Evolutionary conservation across 73 alveolate genomes (phyloP), one percentile per base, ranked within the genome.

Genomic region (Paramecium biaurelia): DNA sequence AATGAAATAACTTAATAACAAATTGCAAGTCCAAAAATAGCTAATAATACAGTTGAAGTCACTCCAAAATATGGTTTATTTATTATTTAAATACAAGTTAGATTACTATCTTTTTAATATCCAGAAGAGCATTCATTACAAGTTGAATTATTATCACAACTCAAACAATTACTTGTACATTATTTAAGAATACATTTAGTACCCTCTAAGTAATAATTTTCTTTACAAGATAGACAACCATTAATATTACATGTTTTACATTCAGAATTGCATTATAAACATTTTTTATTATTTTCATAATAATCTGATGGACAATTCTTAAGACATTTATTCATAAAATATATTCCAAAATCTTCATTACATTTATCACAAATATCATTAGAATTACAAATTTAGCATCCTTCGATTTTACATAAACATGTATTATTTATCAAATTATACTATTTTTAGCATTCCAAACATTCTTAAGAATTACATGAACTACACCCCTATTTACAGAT

Each of bases 381-480:
- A 5, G 90, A 79, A 53, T 53, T 53, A n/a, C 90, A 79, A 7
- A 37, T 43, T 79, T n/a, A 23, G 18, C 90, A 79, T 20, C 86
- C 58, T 28, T 32, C 32, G 35, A 72, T 72, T 34, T 32, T 34
- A 35, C 86, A 72, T 35, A 1, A 0, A 79, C 90, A 79, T 42
- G 2, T 10, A 20, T 45, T 23, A 20, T 79, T 21, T 42, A 10
- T 79, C 14, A 79, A 42, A 41, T 42, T 23, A 34, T 79, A 79
- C 21, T 38, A 14, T 2, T 7, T 47, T 38, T 23, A 20, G 14
- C 90, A 79, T 79, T 41, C 45, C 15, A 79, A 38, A 23, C 90
- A 79, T 20, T n/a, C 86, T 72, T 34, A 35, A 7, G 86, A 43
- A 47, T 41, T 45, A 10, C 90, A 79, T 79, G 9, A 20, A 20